Conservation (phyloP, 768 basidiomycete species). For the Mrakia blollopis region DNA sequence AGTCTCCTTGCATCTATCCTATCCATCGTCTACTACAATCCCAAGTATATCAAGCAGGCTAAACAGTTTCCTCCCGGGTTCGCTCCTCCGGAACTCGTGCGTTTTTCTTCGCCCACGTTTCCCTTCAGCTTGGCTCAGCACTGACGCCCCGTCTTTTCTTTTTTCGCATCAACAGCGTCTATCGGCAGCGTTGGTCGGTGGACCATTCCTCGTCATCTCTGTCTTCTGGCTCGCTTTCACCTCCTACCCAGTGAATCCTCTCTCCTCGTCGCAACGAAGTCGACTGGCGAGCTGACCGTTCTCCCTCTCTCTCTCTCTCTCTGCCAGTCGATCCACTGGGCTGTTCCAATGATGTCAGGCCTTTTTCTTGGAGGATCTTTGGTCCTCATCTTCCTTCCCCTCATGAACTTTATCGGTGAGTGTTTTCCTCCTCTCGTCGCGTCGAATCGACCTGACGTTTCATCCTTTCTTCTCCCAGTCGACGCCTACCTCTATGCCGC, state of each 20-base stretch:
- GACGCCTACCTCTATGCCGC: slow-evolving; percentile 47
- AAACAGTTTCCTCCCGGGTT: slow-evolving; percentile 31
- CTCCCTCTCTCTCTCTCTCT: background rate
- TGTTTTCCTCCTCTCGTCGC: background rate
- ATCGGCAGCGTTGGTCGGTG: slow-evolving; percentile 3
- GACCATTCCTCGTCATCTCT: slow-evolving; percentile 3
- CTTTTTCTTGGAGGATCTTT: slow-evolving; percentile 40
- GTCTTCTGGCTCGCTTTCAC: slow-evolving; percentile 20
- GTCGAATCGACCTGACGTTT: slow-evolving; percentile 30
- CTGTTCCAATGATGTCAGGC: slow-evolving; percentile 41
- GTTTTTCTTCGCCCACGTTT: slow-evolving; percentile 27
- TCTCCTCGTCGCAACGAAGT: background rate
- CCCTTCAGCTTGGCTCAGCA: slow-evolving; percentile 27
- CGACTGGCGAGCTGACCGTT: no score
- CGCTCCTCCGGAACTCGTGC: slow-evolving; percentile 35
- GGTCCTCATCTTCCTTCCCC: slow-evolving; percentile 41
- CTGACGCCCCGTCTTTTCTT: background rate
- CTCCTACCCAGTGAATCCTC: background rate
- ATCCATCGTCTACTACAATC: background rate
- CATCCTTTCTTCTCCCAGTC: slow-evolving; percentile 37
- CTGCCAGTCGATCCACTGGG: slow-evolving; percentile 40
- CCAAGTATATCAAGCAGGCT: background rate
- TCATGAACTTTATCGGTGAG: slow-evolving; percentile 44
- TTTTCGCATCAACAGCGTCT: background rate
- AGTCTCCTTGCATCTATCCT: background rate